Evolutionary conservation across 75 land plant genomes (phyloP), one percentile per base, ranked within the genome.

Genomic region (Adiantum capillusveneris): DNA sequence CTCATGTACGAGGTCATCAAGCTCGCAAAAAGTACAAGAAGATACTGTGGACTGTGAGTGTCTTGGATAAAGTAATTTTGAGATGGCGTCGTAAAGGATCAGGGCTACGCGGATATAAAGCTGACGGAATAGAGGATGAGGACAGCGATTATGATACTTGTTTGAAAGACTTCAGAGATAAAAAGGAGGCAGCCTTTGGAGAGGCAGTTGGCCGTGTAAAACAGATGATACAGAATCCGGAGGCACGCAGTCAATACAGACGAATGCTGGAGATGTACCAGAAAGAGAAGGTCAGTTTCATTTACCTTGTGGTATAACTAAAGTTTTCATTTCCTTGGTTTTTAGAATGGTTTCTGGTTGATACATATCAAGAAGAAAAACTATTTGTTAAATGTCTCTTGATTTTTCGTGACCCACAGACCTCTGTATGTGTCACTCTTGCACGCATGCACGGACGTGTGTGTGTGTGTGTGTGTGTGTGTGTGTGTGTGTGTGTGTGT

Each of bases 1-100:
- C 98, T 39, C 88, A 79, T 66, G 79, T 94, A 11, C 80, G 98
- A 59, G 98, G 98, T 1, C 78, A 90, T 51, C 91, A 83, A 61
- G 88, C 90, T 13, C 82, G 98, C 31, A 89, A 81, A 65, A 76
- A 79, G 25, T 84, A 85, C 55, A 83, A 72, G 64, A 83, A 76
- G 31, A 46, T 90, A 29, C 71, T 87, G 11, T 85, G 91, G 90
- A 77, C 87, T 0, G 91, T 86, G 54, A 73, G 96, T 29, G 71
- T 90, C 31, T 43, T 89, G n/a, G 98, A 94, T 20, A 94, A 94
- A 59, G 81, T 65, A 29, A 63, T 94, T 30, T 63, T 94, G 39
- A 68, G 98, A 20, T 94, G 98, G 98, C 81, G 87, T 3, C 59
- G 98, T 42, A 90, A 69, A 65, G 80, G 98, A 27, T 59, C 43